Evolutionary conservation across 2,329 filamentous ascomycete species (phyloP).

Genomic region (Pseudopyricularia javanii): DNA sequence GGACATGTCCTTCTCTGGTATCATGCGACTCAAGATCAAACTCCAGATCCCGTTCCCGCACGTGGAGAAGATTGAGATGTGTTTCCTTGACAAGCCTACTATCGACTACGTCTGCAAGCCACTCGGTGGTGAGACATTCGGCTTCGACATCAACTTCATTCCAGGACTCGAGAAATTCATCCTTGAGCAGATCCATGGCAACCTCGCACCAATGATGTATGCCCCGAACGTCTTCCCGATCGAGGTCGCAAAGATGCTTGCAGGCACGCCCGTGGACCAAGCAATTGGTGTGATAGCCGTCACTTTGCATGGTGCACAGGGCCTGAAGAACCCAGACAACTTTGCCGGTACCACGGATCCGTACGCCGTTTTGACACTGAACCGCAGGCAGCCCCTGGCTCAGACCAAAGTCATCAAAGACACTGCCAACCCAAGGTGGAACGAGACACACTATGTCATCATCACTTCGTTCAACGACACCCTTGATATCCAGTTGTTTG

Average conservation of each 20-base stretch:
- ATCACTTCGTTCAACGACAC: slow-evolving; percentile 83
- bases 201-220: slow-evolving; percentile 95
- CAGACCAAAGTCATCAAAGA: slow-evolving; percentile 82
- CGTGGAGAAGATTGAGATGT: slow-evolving; percentile 88
- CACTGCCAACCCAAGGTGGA: slow-evolving; percentile 81
- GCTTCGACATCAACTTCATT: slow-evolving; percentile 98
- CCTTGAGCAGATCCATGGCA: slow-evolving; percentile 89
- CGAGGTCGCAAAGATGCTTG: slow-evolving; percentile 95
- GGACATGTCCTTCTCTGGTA: slow-evolving; percentile 88
- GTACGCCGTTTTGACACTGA: slow-evolving; percentile 75
- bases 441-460: slow-evolving; percentile 92
- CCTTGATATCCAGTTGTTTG: slow-evolving; percentile 73
- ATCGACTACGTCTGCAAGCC: slow-evolving; percentile 99
- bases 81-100: slow-evolving; percentile 75
- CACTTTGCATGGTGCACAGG: slow-evolving; percentile 80
- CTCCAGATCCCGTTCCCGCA: slow-evolving; percentile 93
- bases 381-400: slow-evolving; percentile 68
- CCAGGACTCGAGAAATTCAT: slow-evolving; percentile 91
- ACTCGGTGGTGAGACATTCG: slow-evolving; percentile 85
- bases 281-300: slow-evolving; percentile 89
- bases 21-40: slow-evolving; percentile 97
- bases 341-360: slow-evolving; percentile 88
- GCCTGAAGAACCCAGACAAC: slow-evolving; percentile 89
- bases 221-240: slow-evolving; percentile 95
- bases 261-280: slow-evolving; percentile 86